Percentiles rank a stretch among this genome's conserved stretches.
Conservation (phyloP, 2,329 filamentous ascomycete genomes). For the Penicillium paneum region DNA sequence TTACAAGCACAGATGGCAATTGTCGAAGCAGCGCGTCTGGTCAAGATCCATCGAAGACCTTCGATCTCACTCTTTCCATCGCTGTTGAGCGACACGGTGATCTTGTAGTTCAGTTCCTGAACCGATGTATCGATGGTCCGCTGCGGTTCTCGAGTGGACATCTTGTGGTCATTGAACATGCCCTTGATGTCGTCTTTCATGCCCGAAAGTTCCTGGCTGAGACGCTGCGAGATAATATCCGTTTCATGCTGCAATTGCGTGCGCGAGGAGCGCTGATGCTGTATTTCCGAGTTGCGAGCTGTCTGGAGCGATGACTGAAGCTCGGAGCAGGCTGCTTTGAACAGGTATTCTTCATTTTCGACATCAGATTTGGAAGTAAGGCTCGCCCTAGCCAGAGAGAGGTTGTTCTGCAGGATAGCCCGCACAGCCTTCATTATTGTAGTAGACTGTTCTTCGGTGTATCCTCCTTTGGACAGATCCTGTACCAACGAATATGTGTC, state of each 20-base stretch:
- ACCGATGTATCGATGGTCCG: conserved; percentile 80
- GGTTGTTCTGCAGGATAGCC: conserved; percentile 69
- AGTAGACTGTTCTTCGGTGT: conserved; percentile 70
- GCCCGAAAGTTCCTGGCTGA: conserved; percentile 76
- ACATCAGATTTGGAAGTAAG: conserved; percentile 88
- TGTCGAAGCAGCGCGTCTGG: conserved; percentile 60
- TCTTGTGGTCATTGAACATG: conserved; percentile 93
- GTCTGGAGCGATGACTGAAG: conserved; percentile 82
- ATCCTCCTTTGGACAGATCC: conserved; percentile 69
- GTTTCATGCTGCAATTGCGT: conserved; percentile 88
- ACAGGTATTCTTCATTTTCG: conserved; percentile 93
- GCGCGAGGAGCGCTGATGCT: conserved; percentile 77
- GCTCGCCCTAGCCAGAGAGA: conserved; percentile 74
- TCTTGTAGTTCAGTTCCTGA: conserved; percentile 94
- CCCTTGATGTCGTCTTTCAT: conserved; percentile 90
- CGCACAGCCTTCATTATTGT: conserved; percentile 92
- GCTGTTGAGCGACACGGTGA: conserved; percentile 83
- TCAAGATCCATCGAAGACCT: conserved; percentile 80
- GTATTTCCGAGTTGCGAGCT: conserved; percentile 70
- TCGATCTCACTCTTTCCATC: conserved; percentile 92
- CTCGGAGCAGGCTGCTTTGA: conserved; percentile 89
- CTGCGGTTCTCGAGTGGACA: conserved; percentile 86
- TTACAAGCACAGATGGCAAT: conserved; percentile 52
- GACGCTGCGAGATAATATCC: conserved; percentile 82
- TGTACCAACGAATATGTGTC: conserved; percentile 89